phyloP scores from a whole-genome alignment of 2,329 filamentous ascomycete species.

The Alternaria postmessia region DNA sequence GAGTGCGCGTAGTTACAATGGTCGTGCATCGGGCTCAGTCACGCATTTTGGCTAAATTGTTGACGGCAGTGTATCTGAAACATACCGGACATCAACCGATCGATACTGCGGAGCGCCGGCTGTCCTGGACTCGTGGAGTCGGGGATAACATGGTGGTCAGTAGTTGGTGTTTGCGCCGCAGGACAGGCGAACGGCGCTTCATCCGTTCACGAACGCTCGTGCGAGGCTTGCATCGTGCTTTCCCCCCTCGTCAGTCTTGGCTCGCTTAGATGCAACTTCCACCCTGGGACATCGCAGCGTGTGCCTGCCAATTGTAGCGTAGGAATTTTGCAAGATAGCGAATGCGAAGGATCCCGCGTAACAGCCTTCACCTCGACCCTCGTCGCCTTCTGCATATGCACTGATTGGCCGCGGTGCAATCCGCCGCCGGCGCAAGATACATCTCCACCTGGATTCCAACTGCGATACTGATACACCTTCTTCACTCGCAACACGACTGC shows the following conservation, averaged over 20 bases:
- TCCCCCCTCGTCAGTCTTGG: conserved; percentile 7
- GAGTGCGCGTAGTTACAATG: conserved; percentile 1
- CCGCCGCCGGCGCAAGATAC: neutral
- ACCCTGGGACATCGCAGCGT: neutral
- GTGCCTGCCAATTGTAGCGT: conserved; percentile 12
- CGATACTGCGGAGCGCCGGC: conserved; percentile 5
- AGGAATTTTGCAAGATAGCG: neutral
- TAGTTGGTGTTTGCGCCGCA: conserved; percentile 14
- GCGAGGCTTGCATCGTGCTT: conserved; percentile 6
- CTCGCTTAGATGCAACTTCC: conserved; percentile 18
- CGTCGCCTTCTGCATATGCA: neutral
- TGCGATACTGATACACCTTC: neutral
- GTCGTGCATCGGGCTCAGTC: conserved; percentile 4
- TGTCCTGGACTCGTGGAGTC: neutral
- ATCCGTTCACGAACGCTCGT: conserved; percentile 12
- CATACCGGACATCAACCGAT: conserved; percentile 14
- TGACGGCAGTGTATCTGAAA: conserved; percentile 14
- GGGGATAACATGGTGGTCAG: conserved; percentile 11
- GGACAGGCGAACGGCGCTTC: conserved; percentile 15
- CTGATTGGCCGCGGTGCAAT: neutral
- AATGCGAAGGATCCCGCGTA: neutral
- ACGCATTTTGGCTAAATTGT: conserved; percentile 21
- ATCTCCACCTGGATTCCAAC: neutral
- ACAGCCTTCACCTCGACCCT: neutral
- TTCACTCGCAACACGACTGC: neutral